Evolutionary conservation across 352 stramenopile species (phyloP).

Genomic region (Phytophthora vignae): DNA sequence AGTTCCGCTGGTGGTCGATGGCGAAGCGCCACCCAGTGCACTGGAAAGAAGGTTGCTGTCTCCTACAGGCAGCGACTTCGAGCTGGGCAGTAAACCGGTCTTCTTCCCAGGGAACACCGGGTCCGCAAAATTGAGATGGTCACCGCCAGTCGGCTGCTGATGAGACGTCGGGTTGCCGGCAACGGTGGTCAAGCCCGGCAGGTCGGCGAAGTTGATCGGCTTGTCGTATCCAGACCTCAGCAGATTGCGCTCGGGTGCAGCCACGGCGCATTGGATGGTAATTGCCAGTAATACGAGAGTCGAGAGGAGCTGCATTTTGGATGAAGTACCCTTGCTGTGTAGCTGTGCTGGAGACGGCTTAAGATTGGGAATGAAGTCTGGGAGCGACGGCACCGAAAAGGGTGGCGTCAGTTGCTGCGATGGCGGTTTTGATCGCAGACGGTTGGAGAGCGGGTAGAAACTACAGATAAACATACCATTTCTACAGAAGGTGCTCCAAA

Average conservation of each 20-base stretch:
- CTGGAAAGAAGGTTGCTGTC: too few relatives aligned
- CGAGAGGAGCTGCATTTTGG: conserved; percentile 11
- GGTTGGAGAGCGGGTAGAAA: too few relatives aligned
- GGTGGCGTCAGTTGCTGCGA: too few relatives aligned
- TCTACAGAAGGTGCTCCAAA: too few relatives aligned
- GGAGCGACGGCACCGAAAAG: too few relatives aligned
- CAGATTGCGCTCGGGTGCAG: conserved; percentile 13
- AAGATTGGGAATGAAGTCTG: not conserved
- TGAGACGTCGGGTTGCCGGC: not conserved
- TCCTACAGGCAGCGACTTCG: too few relatives aligned
- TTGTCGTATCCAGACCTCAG: conserved; percentile 9
- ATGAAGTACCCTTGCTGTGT: too few relatives aligned
- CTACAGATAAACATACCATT: too few relatives aligned
- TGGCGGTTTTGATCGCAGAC: too few relatives aligned
- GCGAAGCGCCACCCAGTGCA: too few relatives aligned
- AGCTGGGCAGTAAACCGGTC: not conserved
- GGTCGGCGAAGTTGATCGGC: conserved; percentile 12
- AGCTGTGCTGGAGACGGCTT: not conserved
- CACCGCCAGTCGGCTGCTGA: not conserved
- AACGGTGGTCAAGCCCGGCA: not conserved
- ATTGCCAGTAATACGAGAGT: conserved; percentile 8
- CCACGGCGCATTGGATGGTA: conserved; percentile 8
- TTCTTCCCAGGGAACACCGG: not conserved
- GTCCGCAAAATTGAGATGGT: not conserved
- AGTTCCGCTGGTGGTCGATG: too few relatives aligned